Percentiles rank a stretch among this genome's conserved stretches.
phyloP scores from a whole-genome alignment of 140 eudicot genomes.

The Senecio squalidus region DNA sequence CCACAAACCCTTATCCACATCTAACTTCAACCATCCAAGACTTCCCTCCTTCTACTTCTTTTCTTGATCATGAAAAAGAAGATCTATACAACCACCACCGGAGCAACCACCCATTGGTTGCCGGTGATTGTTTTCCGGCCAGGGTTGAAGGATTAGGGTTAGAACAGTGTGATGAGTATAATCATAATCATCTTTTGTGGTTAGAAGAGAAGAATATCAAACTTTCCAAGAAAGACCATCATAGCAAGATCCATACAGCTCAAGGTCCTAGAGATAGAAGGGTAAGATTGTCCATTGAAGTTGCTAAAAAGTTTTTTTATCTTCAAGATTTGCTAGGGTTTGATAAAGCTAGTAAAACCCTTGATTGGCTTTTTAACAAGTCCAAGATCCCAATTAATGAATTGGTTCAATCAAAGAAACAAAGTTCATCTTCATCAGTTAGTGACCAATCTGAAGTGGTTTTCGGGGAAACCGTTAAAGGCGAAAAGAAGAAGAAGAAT shows the following conservation, averaged over 20 bases:
- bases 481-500: slow-evolving; percentile 7
- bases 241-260: slow-evolving; percentile 50
- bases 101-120: slow-evolving; percentile 9
- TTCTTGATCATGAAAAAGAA: slow-evolving; percentile 14
- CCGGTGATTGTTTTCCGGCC: slow-evolving; percentile 9
- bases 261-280: slow-evolving; percentile 53
- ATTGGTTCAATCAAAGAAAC: slow-evolving; percentile 15
- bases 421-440: slow-evolving; percentile 1
- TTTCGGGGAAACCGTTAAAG: slow-evolving; percentile 6
- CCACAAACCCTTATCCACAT: slow-evolving; percentile 26
- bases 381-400: slow-evolving; percentile 43
- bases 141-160: slow-evolving; percentile 25
- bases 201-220: slow-evolving; percentile 7
- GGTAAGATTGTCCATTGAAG: slow-evolving; percentile 43
- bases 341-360: slow-evolving; percentile 54
- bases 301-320: slow-evolving; percentile 47
- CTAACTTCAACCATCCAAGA: slow-evolving; percentile 18
- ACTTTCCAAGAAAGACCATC: slow-evolving; percentile 32
- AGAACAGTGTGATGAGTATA: slow-evolving; percentile 6
- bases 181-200: slow-evolving; percentile 7
- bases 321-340: slow-evolving; percentile 56
- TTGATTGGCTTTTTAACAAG: slow-evolving; percentile 49
- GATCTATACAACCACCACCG: slow-evolving; percentile 13
- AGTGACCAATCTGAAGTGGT: slow-evolving; percentile 17
- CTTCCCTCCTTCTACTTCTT: slow-evolving; percentile 17